Base-by-base conservation (phyloP, 1,284 basidiomycete genomes). In the Leccinum angustisporum region DNA sequence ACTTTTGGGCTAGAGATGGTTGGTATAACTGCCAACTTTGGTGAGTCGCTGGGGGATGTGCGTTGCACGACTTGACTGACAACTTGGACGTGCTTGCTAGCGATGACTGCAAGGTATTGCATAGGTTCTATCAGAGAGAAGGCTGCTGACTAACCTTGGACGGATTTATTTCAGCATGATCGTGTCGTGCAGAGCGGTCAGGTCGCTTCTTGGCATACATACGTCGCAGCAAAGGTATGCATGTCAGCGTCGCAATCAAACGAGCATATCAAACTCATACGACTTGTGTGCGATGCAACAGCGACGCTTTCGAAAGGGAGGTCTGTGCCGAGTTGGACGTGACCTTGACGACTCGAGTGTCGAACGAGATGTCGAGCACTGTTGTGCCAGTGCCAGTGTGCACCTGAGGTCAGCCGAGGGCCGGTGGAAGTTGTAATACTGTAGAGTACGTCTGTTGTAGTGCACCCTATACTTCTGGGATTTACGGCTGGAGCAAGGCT, bases 11-110 rank as follows among this genome's bases (percentile, higher is more conserved):
- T 43, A 68, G 67, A 10, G 13, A 31, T 69, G 62, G 34, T 57
- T 46, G 59, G 38, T 10, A 60, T 68, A 27, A 58, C 69, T 21
- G 43, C 40, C 1, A 56, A 30, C 40, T 6, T 36, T 34, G 67
- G 69, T 68, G 21, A 63, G 66, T 65, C 14, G 2, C 25, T 8
- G 16, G 14, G n/a, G 14, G 7, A 1, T 18, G 14, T 48, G 10
- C 3, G 31, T 18, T 16, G 13, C 18, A 21, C 2, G 46, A 21
- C 46, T 21, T 48, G 11, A 25, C 10, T 36, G 25, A 18, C 33
- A 65, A n/a, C 70, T 27, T 11, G 36, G 7, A 13, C 52, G 43
- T 46, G 43, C 1, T 4, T 16, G 13, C 5, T 54, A 69, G 67
- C 69, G 18, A 48, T 63, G 25, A 57, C 56, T 21, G 46, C 46